These are phyloP conservation scores for Colletotrichum aenigma DNA, from an alignment of 2,329 filamentous ascomycete species.

Conservation along the genomic window DNA sequence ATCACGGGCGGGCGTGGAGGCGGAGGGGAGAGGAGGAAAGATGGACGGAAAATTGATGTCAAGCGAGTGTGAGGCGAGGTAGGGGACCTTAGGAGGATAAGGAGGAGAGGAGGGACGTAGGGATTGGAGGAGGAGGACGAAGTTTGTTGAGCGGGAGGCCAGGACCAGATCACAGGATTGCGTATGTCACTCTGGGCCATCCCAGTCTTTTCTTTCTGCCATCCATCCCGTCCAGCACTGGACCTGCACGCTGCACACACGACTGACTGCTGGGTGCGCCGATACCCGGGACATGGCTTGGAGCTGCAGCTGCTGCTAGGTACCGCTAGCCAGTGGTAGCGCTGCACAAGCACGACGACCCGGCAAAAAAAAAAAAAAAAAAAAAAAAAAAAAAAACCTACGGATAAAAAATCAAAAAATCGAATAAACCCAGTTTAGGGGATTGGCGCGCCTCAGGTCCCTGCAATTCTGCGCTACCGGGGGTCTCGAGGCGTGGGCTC, in stretches of 20 bases:
- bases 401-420: neutral
- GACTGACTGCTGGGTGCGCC: neutral
- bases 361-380: neutral
- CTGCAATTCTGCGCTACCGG: slow-evolving; percentile 11
- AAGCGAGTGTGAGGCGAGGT: slow-evolving; percentile 3
- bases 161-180: slow-evolving; percentile 10
- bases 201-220: neutral
- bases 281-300: slow-evolving; percentile 1
- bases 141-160: slow-evolving; percentile 6
- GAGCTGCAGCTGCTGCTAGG: neutral
- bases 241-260: neutral
- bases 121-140: neutral
- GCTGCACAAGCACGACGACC: neutral
- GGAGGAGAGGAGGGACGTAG: neutral
- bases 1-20: neutral
- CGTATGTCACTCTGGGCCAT: slow-evolving; percentile 20
- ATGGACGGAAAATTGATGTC: neutral
- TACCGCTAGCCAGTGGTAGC: neutral
- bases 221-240: neutral
- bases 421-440: neutral
- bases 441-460: slow-evolving; percentile 13
- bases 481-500: neutral
- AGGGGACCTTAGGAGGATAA: neutral
- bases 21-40: neutral
- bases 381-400: neutral